Evolutionary conservation across 108 stramenopile species (phyloP), one percentile per base, ranked within the genome.

Genomic region (Cyclotella sp.): DNA sequence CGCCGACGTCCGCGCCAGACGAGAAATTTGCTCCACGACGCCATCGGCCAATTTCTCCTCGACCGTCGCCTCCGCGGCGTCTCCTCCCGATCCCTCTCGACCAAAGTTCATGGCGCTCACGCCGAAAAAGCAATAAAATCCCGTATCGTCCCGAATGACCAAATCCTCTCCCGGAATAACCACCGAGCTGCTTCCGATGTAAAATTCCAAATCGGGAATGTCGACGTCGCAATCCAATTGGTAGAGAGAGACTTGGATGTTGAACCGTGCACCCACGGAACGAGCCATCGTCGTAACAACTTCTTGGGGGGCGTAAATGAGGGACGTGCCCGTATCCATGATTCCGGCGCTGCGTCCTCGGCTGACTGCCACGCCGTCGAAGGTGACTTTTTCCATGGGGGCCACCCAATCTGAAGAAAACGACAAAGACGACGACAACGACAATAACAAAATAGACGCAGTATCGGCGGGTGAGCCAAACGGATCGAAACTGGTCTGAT

Each of bases 281-380:
- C 63, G 12, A n/a, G 97, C 97, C 55, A 99, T 75, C 42, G 81
- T 69, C 67, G 81, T 49, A n/a, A 96, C 83, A 27, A 89, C 89
- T 12, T 78, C 76, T 63, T 82, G 78, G 24, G 98, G 98, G 18
- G 96, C 98, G 30, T 91, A 89, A 57, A 99, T 91, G 34, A 99
- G 77, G 21, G 95, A 96, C 22, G 98, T 99, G 49, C 98, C 98
- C 24, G 93, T 90, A 89, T 99, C 98, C 46, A 98, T 91, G 86
- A 99, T 99, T 16, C 74, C 81, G 4, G 70, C 73, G 60, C 88
- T 89, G n/a, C 84, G 93, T 16, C 73, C 86, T 46, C 58, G 68
- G 15, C 47, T 63, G 0, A 77, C 70, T 0, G 60, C 54, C 16
- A 64, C 16, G 52, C 70, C 76, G 27, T 91, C 92, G 46, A 94